phyloP scores from a whole-genome alignment of 2,329 filamentous ascomycete genomes.

The Sclerotinia subarctica region DNA sequence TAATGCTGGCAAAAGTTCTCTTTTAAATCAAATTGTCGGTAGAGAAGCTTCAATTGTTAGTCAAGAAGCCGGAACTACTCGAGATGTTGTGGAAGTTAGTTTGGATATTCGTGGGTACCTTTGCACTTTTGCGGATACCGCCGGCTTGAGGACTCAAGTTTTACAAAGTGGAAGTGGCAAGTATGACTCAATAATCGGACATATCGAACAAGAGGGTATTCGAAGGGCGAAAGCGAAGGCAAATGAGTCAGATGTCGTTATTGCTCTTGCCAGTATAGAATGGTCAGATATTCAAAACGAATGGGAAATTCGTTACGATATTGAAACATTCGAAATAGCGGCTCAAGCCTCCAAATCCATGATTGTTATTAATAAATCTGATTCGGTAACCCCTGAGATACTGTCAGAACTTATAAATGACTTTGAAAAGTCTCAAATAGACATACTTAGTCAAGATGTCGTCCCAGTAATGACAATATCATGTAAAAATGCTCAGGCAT shows the following conservation, averaged over 20 bases:
- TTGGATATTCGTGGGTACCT: conserved; percentile 87
- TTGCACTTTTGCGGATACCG: conserved; percentile 93
- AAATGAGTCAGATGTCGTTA: conserved; percentile 76
- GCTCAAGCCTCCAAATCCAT: conserved; percentile 48
- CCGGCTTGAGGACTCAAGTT: conserved; percentile 66
- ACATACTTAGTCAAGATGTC: conserved; percentile 38
- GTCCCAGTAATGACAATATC: conserved; percentile 62
- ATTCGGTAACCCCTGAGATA: conserved; percentile 43
- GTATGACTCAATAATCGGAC: conserved; percentile 53
- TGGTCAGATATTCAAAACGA: conserved; percentile 37
- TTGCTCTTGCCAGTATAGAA: conserved; percentile 77
- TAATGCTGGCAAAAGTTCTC: conserved; percentile 91
- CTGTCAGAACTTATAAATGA: conserved; percentile 42
- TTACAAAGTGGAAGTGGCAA: conserved; percentile 9
- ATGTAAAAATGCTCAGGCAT: conserved; percentile 57
- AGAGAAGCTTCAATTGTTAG: conserved; percentile 95
- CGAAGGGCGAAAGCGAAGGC: conserved; percentile 79
- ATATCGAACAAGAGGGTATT: conserved; percentile 87
- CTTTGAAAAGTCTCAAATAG: conserved; percentile 39
- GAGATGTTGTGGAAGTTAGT: conserved; percentile 89
- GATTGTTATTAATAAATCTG: conserved; percentile 62
- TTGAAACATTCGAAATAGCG: conserved; percentile 54
- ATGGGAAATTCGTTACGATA: conserved; percentile 50
- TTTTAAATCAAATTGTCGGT: conserved; percentile 87
- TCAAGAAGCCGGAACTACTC: conserved; percentile 84